Evolutionary conservation across 768 basidiomycete genomes (phyloP), one percentile per base, ranked within the genome.

Genomic region (Boletus sp.): DNA sequence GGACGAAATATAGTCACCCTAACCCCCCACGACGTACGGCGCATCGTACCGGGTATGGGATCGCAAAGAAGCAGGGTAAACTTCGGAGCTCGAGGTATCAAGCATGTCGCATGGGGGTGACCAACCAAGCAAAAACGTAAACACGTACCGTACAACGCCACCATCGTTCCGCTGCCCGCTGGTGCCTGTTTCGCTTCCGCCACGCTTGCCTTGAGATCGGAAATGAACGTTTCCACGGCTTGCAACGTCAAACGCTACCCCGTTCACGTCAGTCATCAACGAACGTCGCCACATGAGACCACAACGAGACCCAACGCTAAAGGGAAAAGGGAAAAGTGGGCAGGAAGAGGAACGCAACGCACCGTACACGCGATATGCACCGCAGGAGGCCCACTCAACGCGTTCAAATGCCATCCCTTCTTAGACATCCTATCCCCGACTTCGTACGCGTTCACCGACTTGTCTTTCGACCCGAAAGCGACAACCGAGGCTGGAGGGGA

Each of bases 351-450:
- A 29, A 36, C 28, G 24, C 29, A 8, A 66, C 89, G 64, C 65
- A 96, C 93, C 64, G 96, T 99, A 73, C 89, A 90, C 36, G 94
- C 94, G 62, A 98, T 91, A 73, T 99, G 97, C 42, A 98, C 80
- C 9, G 88, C 94, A 11, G 89, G 77, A 1, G 94, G 93, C 10
- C 83, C 78, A 42, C 77, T 81, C 55, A 99, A 71, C 14, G 86
- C 94, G 66, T 93, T 98, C 60, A 99, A 67, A 75, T 96, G 92
- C 94, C 95, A 98, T 3, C 95, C 97, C 40, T 79, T 77, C 69
- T 85, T 82, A 29, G 81, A 74, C 94, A 98, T 95, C 56, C 76
- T 78, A 73, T 97, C 96, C 1, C 96, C 96, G 0, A 99, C 88
- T 64, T 92, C 92, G 55, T 92, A 79, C n/a, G 90, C 82, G 66